Evolutionary conservation across 192 early-diverging fungal species (phyloP), one percentile per base, ranked within the genome.

Genomic region (Coemansia reversa): DNA sequence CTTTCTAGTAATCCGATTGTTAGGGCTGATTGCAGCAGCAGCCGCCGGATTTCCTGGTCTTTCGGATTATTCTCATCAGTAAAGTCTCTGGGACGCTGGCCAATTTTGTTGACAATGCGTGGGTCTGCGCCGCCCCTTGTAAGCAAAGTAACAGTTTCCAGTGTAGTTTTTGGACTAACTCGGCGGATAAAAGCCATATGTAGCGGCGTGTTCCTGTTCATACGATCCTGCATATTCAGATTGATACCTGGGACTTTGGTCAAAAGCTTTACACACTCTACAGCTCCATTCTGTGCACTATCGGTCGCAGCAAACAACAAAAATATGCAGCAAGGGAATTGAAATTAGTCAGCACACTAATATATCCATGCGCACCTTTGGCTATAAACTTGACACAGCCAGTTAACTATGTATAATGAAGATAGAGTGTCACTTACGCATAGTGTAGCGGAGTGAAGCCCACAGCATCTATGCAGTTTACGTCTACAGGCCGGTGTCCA

Each of bases 371-470:
- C 12, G 3, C 39, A 16, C 14, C 14, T 16, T 45, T 45, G 39
- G 12, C 14, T 45, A 45, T 16, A 45, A 45, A 45, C 39, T 45
- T 12, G 14, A 45, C 16, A 45, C 39, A 45, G 39, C 39, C 12
- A 45, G 39, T 45, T 45, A 3, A 7, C 14, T 45, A 14, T 45
- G 39, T 45, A 45, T 45, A 45, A 45, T 11, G 16, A 45, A 45
- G 39, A 45, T 24, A 12, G 2, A 12, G 25, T 11, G 25, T 5
- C n/a, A 67, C 75, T 67, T 77, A 78, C 70, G 86, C 86, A 56
- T 89, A 87, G 65, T 92, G 90, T 29, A 89, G 82, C 2, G 88
- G 84, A 5, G 88, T 83, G 33, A 85, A 85, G 18, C 90, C 90
- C n/a, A 83, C 27, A 18, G 69, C 84, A 60, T 92, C 88, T 1